Base-by-base conservation (phyloP, 768 basidiomycete genomes). In the Candolleomyces efflorescens region DNA sequence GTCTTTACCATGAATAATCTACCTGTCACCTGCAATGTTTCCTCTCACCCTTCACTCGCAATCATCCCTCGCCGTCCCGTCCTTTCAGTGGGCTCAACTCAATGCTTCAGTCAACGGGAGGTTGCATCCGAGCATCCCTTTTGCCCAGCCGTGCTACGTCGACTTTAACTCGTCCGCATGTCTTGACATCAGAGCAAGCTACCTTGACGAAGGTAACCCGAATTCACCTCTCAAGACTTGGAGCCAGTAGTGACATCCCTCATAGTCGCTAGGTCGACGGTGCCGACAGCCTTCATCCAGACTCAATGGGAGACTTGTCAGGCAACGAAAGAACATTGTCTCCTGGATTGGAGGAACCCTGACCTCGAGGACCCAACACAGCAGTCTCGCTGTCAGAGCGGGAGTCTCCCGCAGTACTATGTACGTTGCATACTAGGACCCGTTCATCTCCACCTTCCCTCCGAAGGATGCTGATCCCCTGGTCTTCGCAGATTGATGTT, bases 301-400 rank as follows among this genome's bases (percentile, higher is more conserved):
- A 62, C 76, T 0, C 79, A 84, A 60, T 84, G 79, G 80, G 83
- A 83, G 59, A 80, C 79, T 1, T 86, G 84, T 64, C 81, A 83
- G 66, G 55, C 67, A 11, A 73, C 71, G 0, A 69, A 71, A 7
- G 70, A 76, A 15, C 73, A 75, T 37, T 85, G 84, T 60, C 67
- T 82, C 1, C 73, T 85, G 5, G 75, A 82, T 64, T 78, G 62
- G 56, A 58, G 61, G 7, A 53, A 71, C 41, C 71, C 76, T 0
- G 59, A 69, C 20, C 69, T 78, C 56, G 41, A 51, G 9, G 51
- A 44, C 5, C 56, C 67, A 1, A 65, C 65, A 0, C 63, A 65
- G 4, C 70, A 72, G 9, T 62, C 61, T 6, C 63, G 65, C 13
- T 81, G 79, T 58, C 53, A 60, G 12, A 59, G 59, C 36, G 80